Base-by-base conservation (phyloP, 495 filamentous ascomycete species). In the Neurospora cerealis region DNA sequence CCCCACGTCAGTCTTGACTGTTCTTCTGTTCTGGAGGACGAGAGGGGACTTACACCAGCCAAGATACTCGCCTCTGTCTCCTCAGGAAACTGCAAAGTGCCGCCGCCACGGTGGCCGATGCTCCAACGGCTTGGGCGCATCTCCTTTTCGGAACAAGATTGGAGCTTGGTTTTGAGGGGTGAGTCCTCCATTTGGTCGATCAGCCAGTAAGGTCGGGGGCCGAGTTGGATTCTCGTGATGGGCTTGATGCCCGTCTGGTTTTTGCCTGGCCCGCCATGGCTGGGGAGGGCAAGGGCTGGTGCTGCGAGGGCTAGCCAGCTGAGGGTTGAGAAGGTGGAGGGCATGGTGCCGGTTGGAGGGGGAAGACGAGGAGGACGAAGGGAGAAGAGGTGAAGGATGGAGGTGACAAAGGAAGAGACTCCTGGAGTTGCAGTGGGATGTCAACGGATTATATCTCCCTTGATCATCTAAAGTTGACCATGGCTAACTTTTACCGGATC, bases 21-120 rank as follows among this genome's bases (percentile, higher is more conserved):
- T 40, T 5, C 13, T 4, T 40, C 39, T 15, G 13, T 5, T 40
- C 39, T 15, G 39, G 17, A 44, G 19, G 42, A 32, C 15, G 46
- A 10, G 9, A 69, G 46, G 7, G 36, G 15, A 13, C 77, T 74
- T 71, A 80, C 78, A 13, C 85, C 89, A 3, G 88, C 88, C 62
- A 83, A 79, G 72, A 86, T 81, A 7, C 83, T 84, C 79, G 88
- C 83, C 17, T 78, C 73, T 15, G 85, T 88, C 75, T 90, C 84
- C 80, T 90, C 89, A n/a, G 89, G 89, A 73, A 91, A 87, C 73
- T 89, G 86, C 34, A 91, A 80, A 13, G 87, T 85, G 4, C 83
- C 89, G 21, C 84, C 85, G 42, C 89, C 89, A 28, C 89, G 87
- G 72, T 91, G 89, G 24, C 83, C 85, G 77, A 90, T 87, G 78